A percentile compares a stretch with the other conserved stretches of the same genome.
phyloP scores from a whole-genome alignment of 768 basidiomycete genomes.

The Leccinum subtestaceum region DNA sequence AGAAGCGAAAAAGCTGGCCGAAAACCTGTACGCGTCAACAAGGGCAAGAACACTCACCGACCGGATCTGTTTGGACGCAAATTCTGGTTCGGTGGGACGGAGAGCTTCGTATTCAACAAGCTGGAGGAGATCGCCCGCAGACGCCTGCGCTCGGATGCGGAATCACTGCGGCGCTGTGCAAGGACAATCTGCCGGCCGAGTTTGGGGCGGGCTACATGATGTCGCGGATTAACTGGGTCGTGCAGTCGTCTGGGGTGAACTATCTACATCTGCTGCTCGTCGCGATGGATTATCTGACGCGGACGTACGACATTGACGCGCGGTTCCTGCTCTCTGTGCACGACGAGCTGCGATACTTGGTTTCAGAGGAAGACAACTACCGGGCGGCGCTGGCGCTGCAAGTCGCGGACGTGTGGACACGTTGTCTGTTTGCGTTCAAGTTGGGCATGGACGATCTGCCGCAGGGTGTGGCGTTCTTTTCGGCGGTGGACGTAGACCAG shows the following conservation, averaged over 20 bases:
- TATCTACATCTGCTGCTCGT: constrained; percentile 93
- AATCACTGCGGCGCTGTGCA: too few species aligned
- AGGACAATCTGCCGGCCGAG: too few species aligned
- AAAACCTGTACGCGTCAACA: too few species aligned
- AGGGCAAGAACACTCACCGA: too few species aligned
- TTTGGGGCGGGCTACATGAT: constrained; percentile 37
- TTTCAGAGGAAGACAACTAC: constrained; percentile 82
- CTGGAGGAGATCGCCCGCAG: too few species aligned
- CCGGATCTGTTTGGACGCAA: too few species aligned
- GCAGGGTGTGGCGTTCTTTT: constrained; percentile 95
- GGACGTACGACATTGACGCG: constrained; percentile 79
- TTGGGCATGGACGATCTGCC: constrained; percentile 31
- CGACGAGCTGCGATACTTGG: constrained; percentile 94
- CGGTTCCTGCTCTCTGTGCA: constrained; percentile 98
- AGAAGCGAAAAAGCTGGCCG: too few species aligned
- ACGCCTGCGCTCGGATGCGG: too few species aligned
- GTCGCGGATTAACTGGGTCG: constrained; percentile 98
- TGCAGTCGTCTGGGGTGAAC: constrained; percentile 97
- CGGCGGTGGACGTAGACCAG: constrained; percentile 90
- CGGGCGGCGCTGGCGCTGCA: constrained; percentile 88
- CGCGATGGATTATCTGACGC: constrained; percentile 85
- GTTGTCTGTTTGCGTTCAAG: constrained; percentile 74
- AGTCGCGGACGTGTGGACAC: constrained; percentile 94
- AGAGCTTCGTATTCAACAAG: too few species aligned
- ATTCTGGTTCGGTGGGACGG: too few species aligned